Evolutionary conservation across 2,329 filamentous ascomycete genomes (phyloP).

Genomic region (Harringtonia aguacate): DNA sequence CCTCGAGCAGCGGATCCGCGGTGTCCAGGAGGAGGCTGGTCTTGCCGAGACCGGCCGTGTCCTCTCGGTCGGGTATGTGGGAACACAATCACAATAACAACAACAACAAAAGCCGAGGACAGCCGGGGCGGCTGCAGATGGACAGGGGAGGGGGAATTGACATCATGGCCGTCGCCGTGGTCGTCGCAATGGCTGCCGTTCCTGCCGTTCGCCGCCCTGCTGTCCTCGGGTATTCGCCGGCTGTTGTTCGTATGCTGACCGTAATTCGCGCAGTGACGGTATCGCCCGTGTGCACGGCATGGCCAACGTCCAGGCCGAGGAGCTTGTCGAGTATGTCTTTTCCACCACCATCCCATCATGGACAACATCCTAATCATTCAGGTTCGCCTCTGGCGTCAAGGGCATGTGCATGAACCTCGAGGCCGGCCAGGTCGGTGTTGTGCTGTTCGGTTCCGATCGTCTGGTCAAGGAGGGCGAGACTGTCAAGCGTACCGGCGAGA

Average conservation of each 20-base stretch:
- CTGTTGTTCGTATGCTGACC: conserved; percentile 17
- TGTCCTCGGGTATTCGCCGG: not conserved
- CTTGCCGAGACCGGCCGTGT: conserved; percentile 98
- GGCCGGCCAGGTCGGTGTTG: conserved; percentile 99
- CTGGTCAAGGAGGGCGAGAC: conserved; percentile 98
- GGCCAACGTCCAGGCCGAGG: conserved; percentile 99
- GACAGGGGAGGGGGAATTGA: not conserved
- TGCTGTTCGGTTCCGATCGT: conserved; percentile 99
- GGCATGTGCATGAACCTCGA: conserved; percentile 99
- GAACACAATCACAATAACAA: not conserved
- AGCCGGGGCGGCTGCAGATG: not conserved
- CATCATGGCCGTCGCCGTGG: not conserved
- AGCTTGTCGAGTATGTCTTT: conserved; percentile 90
- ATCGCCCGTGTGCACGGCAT: conserved; percentile 99
- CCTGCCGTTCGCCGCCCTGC: not conserved
- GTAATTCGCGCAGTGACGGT: conserved; percentile 69
- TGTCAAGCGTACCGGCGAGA: conserved; percentile 98
- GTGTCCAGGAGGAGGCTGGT: conserved; percentile 91
- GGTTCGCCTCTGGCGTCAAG: conserved; percentile 99
- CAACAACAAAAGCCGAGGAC: not conserved
- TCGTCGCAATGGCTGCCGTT: not conserved
- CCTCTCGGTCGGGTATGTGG: conserved; percentile 91
- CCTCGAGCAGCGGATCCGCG: conserved; percentile 97
- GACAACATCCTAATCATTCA: conserved; percentile 25
- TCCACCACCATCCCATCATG: not conserved